Conservation (phyloP, 352 stramenopile species). For the Halophytophthora polymorphica region DNA sequence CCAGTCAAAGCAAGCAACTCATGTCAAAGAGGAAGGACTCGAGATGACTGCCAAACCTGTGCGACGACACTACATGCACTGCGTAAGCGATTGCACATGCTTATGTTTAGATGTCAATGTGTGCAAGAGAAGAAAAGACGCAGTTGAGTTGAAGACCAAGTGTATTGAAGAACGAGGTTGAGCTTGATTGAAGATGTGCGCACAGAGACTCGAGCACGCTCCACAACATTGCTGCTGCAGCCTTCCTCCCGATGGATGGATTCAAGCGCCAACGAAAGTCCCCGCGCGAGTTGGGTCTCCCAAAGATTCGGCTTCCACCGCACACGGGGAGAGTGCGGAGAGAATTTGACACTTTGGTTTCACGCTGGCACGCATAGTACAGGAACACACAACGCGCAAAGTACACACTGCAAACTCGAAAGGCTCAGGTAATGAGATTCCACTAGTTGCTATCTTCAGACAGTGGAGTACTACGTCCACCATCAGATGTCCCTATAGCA, state of each 20-base stretch:
- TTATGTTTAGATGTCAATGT: no score
- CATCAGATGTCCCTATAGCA: slow-evolving; percentile 89
- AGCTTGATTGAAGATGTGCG: slow-evolving; percentile 19
- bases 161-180: background rate
- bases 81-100: no score
- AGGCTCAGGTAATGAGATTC: slow-evolving; percentile 92
- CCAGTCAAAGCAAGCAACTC: no score
- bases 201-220: slow-evolving; percentile 29
- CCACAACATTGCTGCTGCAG: slow-evolving; percentile 71
- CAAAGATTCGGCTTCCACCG: slow-evolving; percentile 89
- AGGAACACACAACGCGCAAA: background rate
- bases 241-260: slow-evolving; percentile 36
- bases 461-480: slow-evolving; percentile 32
- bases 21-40: no score
- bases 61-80: no score
- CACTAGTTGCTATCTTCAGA: slow-evolving; percentile 80
- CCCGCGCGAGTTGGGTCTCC: slow-evolving; percentile 43
- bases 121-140: no score
- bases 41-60: no score
- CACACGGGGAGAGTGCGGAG: slow-evolving; percentile 56
- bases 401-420: slow-evolving; percentile 10
- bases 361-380: no score
- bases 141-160: no score
- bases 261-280: slow-evolving; percentile 17
- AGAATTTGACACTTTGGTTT: slow-evolving; percentile 93